These are phyloP conservation scores for Chlamydomonas asymmetrica DNA, from an alignment of 139 green algal species.

Conservation along the genomic window DNA sequence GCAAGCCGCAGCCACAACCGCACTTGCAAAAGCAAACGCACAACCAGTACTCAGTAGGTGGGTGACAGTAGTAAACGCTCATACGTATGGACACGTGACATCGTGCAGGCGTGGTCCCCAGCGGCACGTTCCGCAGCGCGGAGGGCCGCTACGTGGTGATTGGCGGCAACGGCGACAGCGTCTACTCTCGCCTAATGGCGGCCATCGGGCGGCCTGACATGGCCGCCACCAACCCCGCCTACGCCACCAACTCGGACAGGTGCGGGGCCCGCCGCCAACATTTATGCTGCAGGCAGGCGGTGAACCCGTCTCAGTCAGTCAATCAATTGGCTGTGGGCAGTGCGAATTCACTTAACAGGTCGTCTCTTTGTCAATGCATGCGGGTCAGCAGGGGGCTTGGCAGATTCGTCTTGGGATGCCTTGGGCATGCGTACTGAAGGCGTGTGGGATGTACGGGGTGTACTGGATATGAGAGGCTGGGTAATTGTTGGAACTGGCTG, in stretches of 20 bases:
- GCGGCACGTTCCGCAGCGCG: constrained; percentile 59
- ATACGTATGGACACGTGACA: too few species aligned
- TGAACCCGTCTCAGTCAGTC: constrained; percentile 9
- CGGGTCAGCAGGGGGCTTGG: not conserved
- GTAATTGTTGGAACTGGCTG: too few species aligned
- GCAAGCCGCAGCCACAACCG: too few species aligned
- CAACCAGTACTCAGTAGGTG: too few species aligned
- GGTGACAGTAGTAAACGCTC: too few species aligned
- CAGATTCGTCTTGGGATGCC: too few species aligned
- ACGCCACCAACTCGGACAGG: constrained; percentile 58
- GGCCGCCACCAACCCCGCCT: constrained; percentile 61
- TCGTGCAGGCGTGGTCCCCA: constrained; percentile 77
- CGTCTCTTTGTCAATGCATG: not conserved
- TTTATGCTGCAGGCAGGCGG: constrained; percentile 48
- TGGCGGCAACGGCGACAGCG: constrained; percentile 68
- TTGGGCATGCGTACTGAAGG: too few species aligned
- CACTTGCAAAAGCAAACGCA: too few species aligned
- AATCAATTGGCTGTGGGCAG: not conserved
- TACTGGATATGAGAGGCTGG: too few species aligned
- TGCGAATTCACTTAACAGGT: not conserved
- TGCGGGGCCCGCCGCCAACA: constrained; percentile 48
- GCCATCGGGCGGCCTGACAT: constrained; percentile 75
- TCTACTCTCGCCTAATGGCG: constrained; percentile 78
- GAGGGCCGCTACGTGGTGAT: constrained; percentile 69
- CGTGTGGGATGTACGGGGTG: too few species aligned